These are phyloP conservation scores for Sarcocystis neurona DNA, from an alignment of 169 alveolate genomes.

Conservation along the genomic window DNA sequence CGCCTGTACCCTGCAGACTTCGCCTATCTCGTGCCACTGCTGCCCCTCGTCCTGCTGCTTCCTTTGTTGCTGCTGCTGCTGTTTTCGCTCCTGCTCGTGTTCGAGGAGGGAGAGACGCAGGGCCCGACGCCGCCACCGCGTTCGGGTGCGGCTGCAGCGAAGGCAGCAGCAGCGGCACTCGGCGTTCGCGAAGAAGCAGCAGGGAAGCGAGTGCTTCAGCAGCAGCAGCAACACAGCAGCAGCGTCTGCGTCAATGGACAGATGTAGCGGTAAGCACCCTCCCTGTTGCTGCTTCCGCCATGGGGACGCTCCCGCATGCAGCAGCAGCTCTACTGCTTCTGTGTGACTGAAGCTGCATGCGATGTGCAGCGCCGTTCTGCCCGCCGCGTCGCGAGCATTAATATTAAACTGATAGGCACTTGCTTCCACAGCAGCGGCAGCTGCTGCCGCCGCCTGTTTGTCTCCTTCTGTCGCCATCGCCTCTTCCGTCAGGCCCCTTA, in stretches of 20 bases:
- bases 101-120: not conserved
- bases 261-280: slow-evolving; percentile 47
- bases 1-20: not conserved
- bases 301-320: slow-evolving; percentile 59
- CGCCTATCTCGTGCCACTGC: not conserved
- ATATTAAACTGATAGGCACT: slow-evolving; percentile 24
- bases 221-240: slow-evolving; percentile 37
- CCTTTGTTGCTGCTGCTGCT: too few relatives aligned
- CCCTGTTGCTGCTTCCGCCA: slow-evolving; percentile 1
- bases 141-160: not conserved
- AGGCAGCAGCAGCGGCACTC: not conserved
- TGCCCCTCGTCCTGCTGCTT: not conserved
- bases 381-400: slow-evolving; percentile 49
- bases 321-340: slow-evolving; percentile 53
- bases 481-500: too few relatives aligned
- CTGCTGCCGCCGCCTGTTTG: too few relatives aligned
- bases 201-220: slow-evolving; percentile 46
- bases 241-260: slow-evolving; percentile 42
- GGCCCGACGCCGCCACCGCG: not conserved
- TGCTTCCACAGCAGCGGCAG: not conserved
- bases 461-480: too few relatives aligned
- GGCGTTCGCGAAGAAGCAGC: slow-evolving; percentile 11
- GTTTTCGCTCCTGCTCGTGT: too few relatives aligned
- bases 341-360: slow-evolving; percentile 41
- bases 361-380: slow-evolving; percentile 52